A percentile compares a stretch with the other conserved stretches of the same genome.
Evolutionary conservation across 768 basidiomycete species (phyloP).

Genomic region (Tulasnella sp.): DNA sequence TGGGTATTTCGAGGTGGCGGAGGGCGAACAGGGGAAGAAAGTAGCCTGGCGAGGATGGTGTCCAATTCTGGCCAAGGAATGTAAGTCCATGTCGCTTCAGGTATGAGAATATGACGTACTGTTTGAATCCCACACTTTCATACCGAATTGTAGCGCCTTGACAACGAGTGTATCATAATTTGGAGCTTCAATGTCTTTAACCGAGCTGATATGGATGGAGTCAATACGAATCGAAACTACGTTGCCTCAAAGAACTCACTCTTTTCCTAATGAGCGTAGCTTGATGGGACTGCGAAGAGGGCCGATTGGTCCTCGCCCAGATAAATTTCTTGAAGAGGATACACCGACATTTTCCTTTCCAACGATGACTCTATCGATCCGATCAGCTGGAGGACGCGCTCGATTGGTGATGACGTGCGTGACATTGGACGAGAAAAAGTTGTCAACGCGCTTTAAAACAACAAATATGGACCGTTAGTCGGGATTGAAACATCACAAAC

Average conservation of each 20-base stretch:
- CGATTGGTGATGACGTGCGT: slow-evolving; percentile 76
- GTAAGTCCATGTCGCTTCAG: not conserved
- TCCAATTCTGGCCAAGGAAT: slow-evolving; percentile 25
- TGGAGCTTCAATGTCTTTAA: not conserved
- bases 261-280: slow-evolving; percentile 3
- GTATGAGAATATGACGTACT: slow-evolving; percentile 23
- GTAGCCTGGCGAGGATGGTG: slow-evolving; percentile 24
- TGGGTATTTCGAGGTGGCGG: not conserved
- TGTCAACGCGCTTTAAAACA: slow-evolving; percentile 54
- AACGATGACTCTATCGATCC: slow-evolving; percentile 23
- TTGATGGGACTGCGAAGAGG: slow-evolving; percentile 16
- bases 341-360: slow-evolving; percentile 21
- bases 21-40: slow-evolving; percentile 18
- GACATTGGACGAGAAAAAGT: slow-evolving; percentile 75
- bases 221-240: too few relatives aligned
- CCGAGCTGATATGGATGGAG: not conserved
- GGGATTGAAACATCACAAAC: slow-evolving; percentile 4
- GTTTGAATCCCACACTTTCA: slow-evolving; percentile 74
- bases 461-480: slow-evolving; percentile 4
- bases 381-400: slow-evolving; percentile 25
- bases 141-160: slow-evolving; percentile 55
- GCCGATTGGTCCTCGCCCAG: not conserved
- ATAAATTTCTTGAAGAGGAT: not conserved
- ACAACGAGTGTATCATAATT: slow-evolving; percentile 40
- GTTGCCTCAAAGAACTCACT: not conserved